Base-by-base conservation (phyloP, 1,139 yeast genomes). In the Debaryomycetaceae sp. region DNA sequence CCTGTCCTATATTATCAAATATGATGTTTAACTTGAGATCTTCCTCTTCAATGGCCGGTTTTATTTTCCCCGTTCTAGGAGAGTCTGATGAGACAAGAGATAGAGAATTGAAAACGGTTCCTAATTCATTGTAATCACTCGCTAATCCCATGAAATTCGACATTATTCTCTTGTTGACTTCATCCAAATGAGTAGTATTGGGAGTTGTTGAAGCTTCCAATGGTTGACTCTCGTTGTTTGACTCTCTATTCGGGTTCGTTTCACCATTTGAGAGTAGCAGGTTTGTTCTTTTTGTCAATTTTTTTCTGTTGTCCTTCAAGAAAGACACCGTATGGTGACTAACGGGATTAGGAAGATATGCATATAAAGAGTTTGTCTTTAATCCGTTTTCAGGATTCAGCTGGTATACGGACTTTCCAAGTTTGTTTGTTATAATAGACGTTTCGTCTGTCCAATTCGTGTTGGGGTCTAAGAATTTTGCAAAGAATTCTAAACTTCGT, bases 381-480 rank as follows among this genome's bases (percentile, higher is more conserved):
- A 75, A 58, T 0, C 76, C 78, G 51, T 75, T 73, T 76, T 80
- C 65, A 61, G 83, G 61, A 78, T 86, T 53, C 89, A 86, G 57
- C 46, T 60, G 63, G 47, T 72, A 74, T 1, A 71, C 65, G 13
- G 72, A 66, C 47, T 68, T 70, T 1, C 79, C 78, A 31, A 75
- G 58, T 46, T 72, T 77, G 45, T 65, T 65, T 23, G 60, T 57
- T 7, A 74, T 66, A 34, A 74, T 54, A 13, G 63, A 49, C 14
- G 70, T 72, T 53, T 80, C 84, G 49, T 74, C 79, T 24, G 72
- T 64, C 96, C 96, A 91, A 55, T 84, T 84, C 4, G 87, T 81
- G 52, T 85, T 84, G 6, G 97, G 96, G 58, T 90, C 96, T 50
- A 91, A 65, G 58, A 91, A 91, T 58, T 85, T 82, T 36, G 81